A percentile compares a stretch with the other conserved stretches of the same genome.
Evolutionary conservation across 495 filamentous ascomycete species (phyloP).

Genomic region (Thermochaetoides thermophila): DNA sequence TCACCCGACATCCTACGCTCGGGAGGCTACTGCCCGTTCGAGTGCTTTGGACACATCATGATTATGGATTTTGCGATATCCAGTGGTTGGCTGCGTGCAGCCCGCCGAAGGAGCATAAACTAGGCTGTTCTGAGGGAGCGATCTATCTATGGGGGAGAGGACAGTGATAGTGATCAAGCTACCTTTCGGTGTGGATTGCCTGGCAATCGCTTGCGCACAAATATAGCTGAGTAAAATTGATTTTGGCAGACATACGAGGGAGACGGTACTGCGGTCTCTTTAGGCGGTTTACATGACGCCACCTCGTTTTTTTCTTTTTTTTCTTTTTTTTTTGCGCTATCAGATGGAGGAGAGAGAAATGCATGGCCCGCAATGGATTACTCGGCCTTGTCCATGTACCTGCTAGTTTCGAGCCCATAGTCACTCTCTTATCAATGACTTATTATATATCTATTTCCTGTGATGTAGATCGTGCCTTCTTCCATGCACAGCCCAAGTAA

Average conservation of each 20-base stretch:
- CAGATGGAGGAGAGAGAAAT: slow-evolving; percentile 11
- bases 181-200: slow-evolving; percentile 6
- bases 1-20: slow-evolving; percentile 44
- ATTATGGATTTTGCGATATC: slow-evolving; percentile 44
- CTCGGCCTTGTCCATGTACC: slow-evolving; percentile 21
- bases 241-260: slow-evolving; percentile 8
- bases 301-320: slow-evolving; percentile 4
- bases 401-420: slow-evolving; percentile 21
- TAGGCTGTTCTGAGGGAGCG: slow-evolving; percentile 9
- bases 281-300: slow-evolving; percentile 1
- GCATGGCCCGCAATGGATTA: slow-evolving; percentile 19
- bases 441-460: slow-evolving; percentile 1
- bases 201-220: slow-evolving; percentile 9
- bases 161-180: slow-evolving; percentile 12
- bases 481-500: too few species aligned
- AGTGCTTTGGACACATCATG: slow-evolving; percentile 46
- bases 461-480: too few species aligned
- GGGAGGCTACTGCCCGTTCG: slow-evolving; percentile 34
- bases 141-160: slow-evolving; percentile 13
- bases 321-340: slow-evolving; percentile 10
- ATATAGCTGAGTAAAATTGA: slow-evolving; percentile 18
- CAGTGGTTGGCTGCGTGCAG: slow-evolving; percentile 11
- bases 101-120: too few species aligned
- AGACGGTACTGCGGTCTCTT: background rate
- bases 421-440: slow-evolving; percentile 15